Conservation (phyloP, 2,329 filamentous ascomycete genomes). For the Fusarium chuoi region DNA sequence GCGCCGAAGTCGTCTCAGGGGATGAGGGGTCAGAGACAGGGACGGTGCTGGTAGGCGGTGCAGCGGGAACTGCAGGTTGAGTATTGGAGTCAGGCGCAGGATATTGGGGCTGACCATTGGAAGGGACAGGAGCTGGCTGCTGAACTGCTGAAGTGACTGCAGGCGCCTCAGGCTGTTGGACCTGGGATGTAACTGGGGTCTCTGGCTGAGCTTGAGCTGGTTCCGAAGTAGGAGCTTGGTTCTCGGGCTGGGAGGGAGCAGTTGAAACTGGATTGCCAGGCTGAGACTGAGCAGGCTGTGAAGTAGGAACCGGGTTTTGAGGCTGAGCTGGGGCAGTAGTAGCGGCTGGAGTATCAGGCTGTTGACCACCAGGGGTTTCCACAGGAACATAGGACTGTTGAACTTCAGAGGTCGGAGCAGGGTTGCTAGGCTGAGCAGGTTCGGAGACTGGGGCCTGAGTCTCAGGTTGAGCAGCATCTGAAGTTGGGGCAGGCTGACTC, state of each 20-base stretch:
- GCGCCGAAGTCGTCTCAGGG: slow-evolving; percentile 6
- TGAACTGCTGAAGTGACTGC: slow-evolving; percentile 10
- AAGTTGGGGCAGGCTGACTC: slow-evolving; percentile 15
- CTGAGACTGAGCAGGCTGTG: background rate
- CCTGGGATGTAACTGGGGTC: background rate
- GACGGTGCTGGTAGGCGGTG: slow-evolving; percentile 6
- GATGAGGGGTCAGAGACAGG: slow-evolving; percentile 25
- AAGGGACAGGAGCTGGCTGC: slow-evolving; percentile 14
- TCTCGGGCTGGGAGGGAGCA: background rate
- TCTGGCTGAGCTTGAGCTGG: slow-evolving; percentile 3
- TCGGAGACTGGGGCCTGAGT: slow-evolving; percentile 8
- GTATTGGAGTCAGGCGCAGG: slow-evolving; percentile 12
- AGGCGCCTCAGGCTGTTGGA: background rate
- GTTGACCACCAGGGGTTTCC: slow-evolving; percentile 8
- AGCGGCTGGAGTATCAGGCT: slow-evolving; percentile 2
- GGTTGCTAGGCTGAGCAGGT: slow-evolving; percentile 14
- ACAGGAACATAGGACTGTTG: slow-evolving; percentile 17
- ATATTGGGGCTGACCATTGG: slow-evolving; percentile 2
- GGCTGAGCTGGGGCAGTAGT: slow-evolving; percentile 8
- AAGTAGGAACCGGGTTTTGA: background rate
- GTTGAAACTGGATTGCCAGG: background rate
- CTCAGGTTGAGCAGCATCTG: slow-evolving; percentile 20
- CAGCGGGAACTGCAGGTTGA: background rate
- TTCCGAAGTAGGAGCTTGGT: background rate
- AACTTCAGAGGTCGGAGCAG: slow-evolving; percentile 12